A percentile compares a stretch with the other conserved stretches of the same genome.
These are phyloP conservation scores for Carnegiea gigantea DNA, from an alignment of 179 eudicot genomes.

Conservation along the genomic window DNA sequence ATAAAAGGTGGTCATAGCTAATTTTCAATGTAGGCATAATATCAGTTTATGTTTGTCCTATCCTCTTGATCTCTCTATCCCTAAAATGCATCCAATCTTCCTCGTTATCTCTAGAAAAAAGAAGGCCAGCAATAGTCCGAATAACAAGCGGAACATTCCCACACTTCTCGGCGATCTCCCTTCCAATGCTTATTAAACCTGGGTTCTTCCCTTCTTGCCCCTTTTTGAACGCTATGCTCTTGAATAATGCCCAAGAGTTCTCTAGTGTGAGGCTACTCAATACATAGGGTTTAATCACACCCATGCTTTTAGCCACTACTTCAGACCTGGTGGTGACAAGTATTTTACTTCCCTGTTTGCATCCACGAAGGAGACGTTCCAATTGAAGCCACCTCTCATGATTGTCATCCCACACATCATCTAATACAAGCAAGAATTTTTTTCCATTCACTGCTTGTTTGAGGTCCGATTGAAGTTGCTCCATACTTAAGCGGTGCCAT, in stretches of 20 bases:
- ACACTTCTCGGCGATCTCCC: neutral
- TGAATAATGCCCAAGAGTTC: neutral
- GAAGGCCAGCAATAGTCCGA: neutral
- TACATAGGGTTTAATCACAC: neutral
- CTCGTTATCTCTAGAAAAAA: neutral
- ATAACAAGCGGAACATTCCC: neutral
- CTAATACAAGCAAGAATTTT: conserved; percentile 20
- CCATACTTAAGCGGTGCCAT: neutral
- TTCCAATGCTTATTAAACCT: neutral
- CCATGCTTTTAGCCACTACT: neutral
- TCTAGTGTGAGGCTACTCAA: neutral
- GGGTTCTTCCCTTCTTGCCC: neutral
- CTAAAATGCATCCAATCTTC: neutral
- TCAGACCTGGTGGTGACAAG: neutral
- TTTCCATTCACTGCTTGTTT: neutral
- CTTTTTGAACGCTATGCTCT: neutral
- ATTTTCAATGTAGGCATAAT: neutral
- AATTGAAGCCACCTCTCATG: conserved; percentile 2
- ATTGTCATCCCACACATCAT: conserved; percentile 22
- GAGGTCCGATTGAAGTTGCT: neutral
- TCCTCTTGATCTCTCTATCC: too few relatives aligned
- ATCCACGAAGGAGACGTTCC: neutral
- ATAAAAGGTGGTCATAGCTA: neutral
- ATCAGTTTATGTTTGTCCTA: neutral
- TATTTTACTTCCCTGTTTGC: conserved; percentile 19